Evolutionary conservation across 352 stramenopile genomes (phyloP).

Genomic region (Phytophthora boehmeriae): DNA sequence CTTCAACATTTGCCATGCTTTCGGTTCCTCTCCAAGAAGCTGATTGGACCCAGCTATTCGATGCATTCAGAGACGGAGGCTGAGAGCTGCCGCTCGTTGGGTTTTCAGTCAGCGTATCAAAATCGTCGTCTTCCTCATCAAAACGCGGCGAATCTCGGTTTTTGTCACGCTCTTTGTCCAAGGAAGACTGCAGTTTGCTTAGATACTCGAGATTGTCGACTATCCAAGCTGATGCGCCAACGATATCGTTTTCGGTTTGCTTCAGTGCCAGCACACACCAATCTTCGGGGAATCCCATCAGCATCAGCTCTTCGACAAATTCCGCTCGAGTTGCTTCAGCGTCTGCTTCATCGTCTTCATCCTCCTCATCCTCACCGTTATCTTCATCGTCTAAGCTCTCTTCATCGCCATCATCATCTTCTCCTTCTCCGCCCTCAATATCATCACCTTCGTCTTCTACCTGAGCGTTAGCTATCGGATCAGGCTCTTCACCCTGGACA

Average conservation of each 20-base stretch:
- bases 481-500: slow-evolving; percentile 7
- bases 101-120: slow-evolving; percentile 13
- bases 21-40: slow-evolving; percentile 10
- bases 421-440: slow-evolving; percentile 11
- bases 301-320: slow-evolving; percentile 92
- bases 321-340: slow-evolving; percentile 63
- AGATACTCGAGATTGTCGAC: slow-evolving; percentile 94
- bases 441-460: slow-evolving; percentile 10
- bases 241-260: slow-evolving; percentile 91
- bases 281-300: slow-evolving; percentile 93
- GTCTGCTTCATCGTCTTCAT: slow-evolving; percentile 57
- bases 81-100: not conserved
- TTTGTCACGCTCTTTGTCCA: slow-evolving; percentile 71
- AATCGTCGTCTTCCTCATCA: slow-evolving; percentile 80
- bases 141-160: slow-evolving; percentile 40
- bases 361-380: slow-evolving; percentile 33
- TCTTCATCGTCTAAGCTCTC: slow-evolving; percentile 23
- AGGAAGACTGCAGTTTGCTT: slow-evolving; percentile 74
- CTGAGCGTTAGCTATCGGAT: slow-evolving; percentile 10
- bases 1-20: not conserved
- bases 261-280: slow-evolving; percentile 92
- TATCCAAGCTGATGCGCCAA: slow-evolving; percentile 92
- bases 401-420: slow-evolving; percentile 22
- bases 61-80: slow-evolving; percentile 5
- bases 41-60: slow-evolving; percentile 18